These are phyloP conservation scores for Massospora cicadina DNA, from an alignment of 371 early-diverging fungal species.

Conservation along the genomic window DNA sequence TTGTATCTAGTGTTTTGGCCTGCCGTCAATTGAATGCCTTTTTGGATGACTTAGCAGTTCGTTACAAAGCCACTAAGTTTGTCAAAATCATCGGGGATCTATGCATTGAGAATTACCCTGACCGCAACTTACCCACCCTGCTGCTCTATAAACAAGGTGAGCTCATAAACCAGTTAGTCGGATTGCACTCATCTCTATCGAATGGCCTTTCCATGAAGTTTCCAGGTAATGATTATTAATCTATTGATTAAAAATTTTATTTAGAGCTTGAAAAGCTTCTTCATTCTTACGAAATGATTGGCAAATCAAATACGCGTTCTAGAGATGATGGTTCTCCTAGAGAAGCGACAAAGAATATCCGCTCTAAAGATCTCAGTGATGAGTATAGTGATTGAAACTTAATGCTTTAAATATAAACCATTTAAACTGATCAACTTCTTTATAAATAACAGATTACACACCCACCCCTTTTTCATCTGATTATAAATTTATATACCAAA, in stretches of 20 bases:
- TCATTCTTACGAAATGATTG: not conserved
- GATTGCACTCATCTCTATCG: constrained; percentile 22
- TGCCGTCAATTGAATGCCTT: constrained; percentile 67
- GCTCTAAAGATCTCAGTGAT: not conserved
- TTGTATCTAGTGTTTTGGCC: constrained; percentile 32
- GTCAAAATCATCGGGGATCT: constrained; percentile 75
- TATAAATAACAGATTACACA: too few relatives aligned
- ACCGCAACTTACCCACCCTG: constrained; percentile 77
- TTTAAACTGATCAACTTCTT: too few relatives aligned
- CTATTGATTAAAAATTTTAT: not conserved
- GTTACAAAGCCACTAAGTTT: constrained; percentile 79
- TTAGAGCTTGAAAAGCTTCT: constrained; percentile 7
- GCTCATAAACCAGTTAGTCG: constrained; percentile 60
- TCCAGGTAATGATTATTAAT: not conserved
- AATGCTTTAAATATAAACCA: too few relatives aligned
- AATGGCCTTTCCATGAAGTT: not conserved
- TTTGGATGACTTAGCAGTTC: constrained; percentile 53
- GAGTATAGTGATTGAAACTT: not conserved
- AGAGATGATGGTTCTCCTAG: not conserved
- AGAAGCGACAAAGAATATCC: not conserved
- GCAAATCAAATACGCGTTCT: not conserved
- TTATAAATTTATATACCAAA: too few relatives aligned
- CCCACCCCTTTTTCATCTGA: too few relatives aligned
- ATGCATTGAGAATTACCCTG: constrained; percentile 88
- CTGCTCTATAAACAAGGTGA: constrained; percentile 78